Evolutionary conservation across 495 filamentous ascomycete species (phyloP), one percentile per base, ranked within the genome.

Genomic region (Letharia lupina): DNA sequence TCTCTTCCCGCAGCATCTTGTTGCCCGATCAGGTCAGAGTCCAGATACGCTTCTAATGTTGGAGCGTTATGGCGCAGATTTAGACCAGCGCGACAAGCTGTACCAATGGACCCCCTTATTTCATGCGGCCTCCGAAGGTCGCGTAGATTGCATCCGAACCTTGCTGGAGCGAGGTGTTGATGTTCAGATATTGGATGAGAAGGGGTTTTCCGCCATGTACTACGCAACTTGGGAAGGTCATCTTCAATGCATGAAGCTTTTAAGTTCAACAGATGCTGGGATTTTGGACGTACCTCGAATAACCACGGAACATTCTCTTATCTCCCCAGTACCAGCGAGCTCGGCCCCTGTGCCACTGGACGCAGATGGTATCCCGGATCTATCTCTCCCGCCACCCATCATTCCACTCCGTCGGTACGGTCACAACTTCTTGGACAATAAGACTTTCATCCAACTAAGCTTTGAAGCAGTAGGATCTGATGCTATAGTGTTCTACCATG

Each of bases 141-240:
- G 94, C 72, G 89, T 96, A 23, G 84, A 88, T 52, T 97, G 91
- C 71, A 79, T 98, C 40, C 83, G 88, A 61, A 87, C 86, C 1
- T 82, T 98, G 28, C 78, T 98, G 10, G 82, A 90, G 56, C 80
- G 87, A 60, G 87, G 87, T 33, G 94, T 88, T 33, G 83, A 91
- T 71, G 82, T 86, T 10, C 84, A 87, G 64, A 87, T 91, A 56
- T 74, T 87, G 39, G 94, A 98, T 72, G 94, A 98, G 75, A 98
- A 98, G 75, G 88, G 87, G 28, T 80, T 96, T 10, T 90, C 92
- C 7, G 92, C 94, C 11, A 90, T 97, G 89, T 98, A 98, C 75
- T 98, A 98, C 77, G 95, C 94, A 28, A 91, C 93, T 0, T 98
- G 95, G 95, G 94, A 98, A 79, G 95, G 95, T 1, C 90, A 97